Base-by-base conservation (phyloP, 768 basidiomycete species). In the Hemileccinum rubropunctum region DNA sequence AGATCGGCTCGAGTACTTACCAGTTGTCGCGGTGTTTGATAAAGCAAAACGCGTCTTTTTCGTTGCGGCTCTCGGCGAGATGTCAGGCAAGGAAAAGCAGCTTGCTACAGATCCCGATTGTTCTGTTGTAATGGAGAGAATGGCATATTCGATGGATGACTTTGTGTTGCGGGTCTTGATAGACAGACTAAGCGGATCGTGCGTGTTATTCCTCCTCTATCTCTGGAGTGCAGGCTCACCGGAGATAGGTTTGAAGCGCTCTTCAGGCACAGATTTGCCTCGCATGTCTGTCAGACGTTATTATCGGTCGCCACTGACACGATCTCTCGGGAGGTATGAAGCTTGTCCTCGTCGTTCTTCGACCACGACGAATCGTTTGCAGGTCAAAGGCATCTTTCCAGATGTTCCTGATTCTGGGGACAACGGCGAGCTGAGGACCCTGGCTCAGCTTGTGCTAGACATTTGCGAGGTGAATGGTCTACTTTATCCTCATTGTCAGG, bases 51-150 rank as follows among this genome's bases (percentile, higher is more conserved):
- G 83, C 17, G 70, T 88, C 50, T 90, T 95, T 59, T 80, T 95
- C 47, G 71, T 86, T 26, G 88, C 93, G 2, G 91, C 93, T 17
- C 71, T 98, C 26, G 76, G 78, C 15, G 91, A 97, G 60, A 88
- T 97, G 81, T 76, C 77, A 20, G 86, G 81, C 6, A 93, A 95
- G 66, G 97, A 98, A 70, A 85, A 86, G 45, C 84, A 88, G 52
- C 80, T 97, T 11, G 84, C 93, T 0, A 94, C 94, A 1, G 97
- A 99, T 67, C 90, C 91, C 6, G 94, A 98, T 52, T 95, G 92
- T 61, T 93, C 95, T 1, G 76, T 87, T 11, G 81, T 98, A 40
- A 67, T 99, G 47, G 97, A 99, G 67, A 77, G 95, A 57, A 86
- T 98, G 79, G 64, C 83, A 10, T 80, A 94, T 62, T 94, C 93